These are phyloP conservation scores for Pseudoscleropodium purum DNA, from an alignment of 225 moss, liverwort and hornwort species.

Conservation along the genomic window DNA sequence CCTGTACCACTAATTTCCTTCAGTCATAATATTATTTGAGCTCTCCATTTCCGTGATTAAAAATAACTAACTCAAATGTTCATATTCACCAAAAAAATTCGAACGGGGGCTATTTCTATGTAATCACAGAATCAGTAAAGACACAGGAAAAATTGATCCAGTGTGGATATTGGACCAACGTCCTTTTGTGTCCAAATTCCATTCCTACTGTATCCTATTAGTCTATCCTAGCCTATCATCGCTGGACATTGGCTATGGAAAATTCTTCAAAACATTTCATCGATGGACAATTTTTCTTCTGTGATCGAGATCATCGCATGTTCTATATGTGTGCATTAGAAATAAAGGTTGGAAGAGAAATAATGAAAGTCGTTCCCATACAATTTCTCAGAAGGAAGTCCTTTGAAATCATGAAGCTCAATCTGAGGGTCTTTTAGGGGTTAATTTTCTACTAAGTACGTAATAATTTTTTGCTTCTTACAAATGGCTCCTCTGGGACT, in stretches of 20 bases:
- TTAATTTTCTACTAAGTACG: not conserved
- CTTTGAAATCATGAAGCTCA: not conserved
- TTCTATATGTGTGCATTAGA: not conserved
- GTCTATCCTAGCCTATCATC: not conserved
- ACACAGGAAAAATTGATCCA: not conserved
- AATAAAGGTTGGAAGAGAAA: not conserved
- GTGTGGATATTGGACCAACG: no score
- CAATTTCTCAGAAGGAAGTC: not conserved
- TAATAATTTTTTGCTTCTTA: not conserved
- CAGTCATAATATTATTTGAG: no score
- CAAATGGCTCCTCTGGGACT: no score
- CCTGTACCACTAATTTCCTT: not conserved
- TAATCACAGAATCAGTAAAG: no score
- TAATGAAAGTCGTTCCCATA: not conserved
- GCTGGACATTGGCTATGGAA: not conserved
- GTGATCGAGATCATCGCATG: not conserved
- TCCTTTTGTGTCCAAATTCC: not conserved
- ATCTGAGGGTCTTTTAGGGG: not conserved
- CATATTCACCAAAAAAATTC: not conserved
- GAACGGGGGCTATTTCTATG: not conserved
- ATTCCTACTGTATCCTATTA: not conserved
- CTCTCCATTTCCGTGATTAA: not conserved
- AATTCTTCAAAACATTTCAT: not conserved
- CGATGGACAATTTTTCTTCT: not conserved
- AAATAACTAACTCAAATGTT: not conserved